Evolutionary conservation across 2,329 filamentous ascomycete genomes (phyloP), one percentile per base, ranked within the genome.

Genomic region (Seiridium cupressi): DNA sequence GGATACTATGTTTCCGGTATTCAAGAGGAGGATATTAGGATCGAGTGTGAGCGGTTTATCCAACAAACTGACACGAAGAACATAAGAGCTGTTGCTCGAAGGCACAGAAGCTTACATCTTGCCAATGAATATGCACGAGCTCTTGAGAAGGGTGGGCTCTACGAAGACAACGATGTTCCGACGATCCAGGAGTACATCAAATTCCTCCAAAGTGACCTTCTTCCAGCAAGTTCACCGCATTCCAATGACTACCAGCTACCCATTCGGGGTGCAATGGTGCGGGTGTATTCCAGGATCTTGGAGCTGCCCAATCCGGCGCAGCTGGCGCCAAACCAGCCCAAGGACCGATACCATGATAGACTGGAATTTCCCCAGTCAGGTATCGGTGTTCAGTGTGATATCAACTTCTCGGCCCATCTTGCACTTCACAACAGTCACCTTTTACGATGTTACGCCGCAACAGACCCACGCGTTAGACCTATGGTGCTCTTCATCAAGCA

Each of bases 401-500:
- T 97, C 79, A 96, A 96, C 73, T 97, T 97, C 71, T 90, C 90
- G 1, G 93, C 93, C 18, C 87, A 91, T 49, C 84, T 97, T 3
- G 92, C 89, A 1, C 80, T 96, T 3, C 89, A 95, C 65, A 97
- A 97, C 72, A 96, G 93, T 0, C 78, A 86, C 40, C 84, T 97
- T 44, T 83, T 97, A 36, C 87, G 90, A 44, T 94, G 91, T 73
- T 97, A 97, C 75, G 89, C 90, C 2, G 84, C 86, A 59, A 91
- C 89, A 26, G 93, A 97, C 70, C 77, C 84, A 4, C 88, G 93
- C 9, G 91, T 97, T 4, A 84, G 86, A 31, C 86, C 88, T 1
- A 85, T 97, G 77, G 87, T 96, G 1, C 77, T 96, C 7, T 96
- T 97, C 70, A 81, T 97, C 70, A 97, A 97, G 74, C 85, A 92